A percentile compares a stretch with the other conserved stretches of the same genome.
phyloP scores from a whole-genome alignment of 345 rosid species.

The Salix dunnii region DNA sequence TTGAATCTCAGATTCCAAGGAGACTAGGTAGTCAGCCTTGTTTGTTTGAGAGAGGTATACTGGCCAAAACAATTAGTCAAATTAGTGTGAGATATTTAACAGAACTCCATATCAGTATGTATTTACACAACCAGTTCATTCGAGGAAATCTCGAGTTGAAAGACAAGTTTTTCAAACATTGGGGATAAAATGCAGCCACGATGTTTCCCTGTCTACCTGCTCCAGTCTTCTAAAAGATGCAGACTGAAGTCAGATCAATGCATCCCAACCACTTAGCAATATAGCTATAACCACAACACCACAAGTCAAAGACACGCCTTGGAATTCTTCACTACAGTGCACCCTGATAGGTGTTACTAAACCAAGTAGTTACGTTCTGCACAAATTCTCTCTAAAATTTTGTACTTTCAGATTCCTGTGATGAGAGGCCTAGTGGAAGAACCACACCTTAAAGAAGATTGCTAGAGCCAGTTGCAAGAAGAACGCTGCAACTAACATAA shows the following conservation, averaged over 20 bases:
- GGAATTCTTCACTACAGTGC: slow-evolving; percentile 6
- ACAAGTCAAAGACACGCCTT: not conserved
- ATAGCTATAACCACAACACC: not conserved
- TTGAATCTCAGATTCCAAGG: not conserved
- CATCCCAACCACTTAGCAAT: not conserved
- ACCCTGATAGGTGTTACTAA: not conserved
- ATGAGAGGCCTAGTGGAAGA: slow-evolving; percentile 54
- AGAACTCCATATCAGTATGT: not conserved
- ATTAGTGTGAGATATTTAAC: not conserved
- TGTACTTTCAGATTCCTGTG: not conserved
- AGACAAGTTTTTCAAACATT: not conserved
- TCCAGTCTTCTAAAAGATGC: slow-evolving; percentile 13
- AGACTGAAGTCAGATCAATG: slow-evolving; percentile 9
- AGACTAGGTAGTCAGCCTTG: not conserved
- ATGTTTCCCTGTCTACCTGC: not conserved
- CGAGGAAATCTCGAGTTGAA: not conserved
- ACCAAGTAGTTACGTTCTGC: not conserved
- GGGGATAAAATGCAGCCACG: not conserved
- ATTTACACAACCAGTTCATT: slow-evolving; percentile 22
- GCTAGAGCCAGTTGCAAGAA: slow-evolving; percentile 75
- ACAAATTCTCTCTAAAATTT: not conserved
- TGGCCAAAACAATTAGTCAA: not conserved
- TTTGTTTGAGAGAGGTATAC: not conserved
- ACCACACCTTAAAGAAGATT: slow-evolving; percentile 89
- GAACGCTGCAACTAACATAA: slow-evolving; percentile 60